Base-by-base conservation (phyloP, 2,329 filamentous ascomycete species). In the Apiospora arundinis region DNA sequence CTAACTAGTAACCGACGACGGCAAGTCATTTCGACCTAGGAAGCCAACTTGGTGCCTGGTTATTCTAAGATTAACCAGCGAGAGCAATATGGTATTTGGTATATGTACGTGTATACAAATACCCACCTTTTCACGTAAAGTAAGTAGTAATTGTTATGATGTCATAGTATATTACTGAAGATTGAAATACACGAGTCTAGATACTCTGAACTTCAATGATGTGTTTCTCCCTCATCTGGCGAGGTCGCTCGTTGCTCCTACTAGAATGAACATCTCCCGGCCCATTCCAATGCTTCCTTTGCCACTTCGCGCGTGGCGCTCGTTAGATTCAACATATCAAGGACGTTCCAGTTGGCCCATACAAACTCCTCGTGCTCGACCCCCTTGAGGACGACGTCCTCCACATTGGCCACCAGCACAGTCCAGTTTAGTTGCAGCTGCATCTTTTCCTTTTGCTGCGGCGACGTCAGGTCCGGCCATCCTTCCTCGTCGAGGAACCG, bases 341-440 rank as follows among this genome's bases (percentile, higher is more conserved):
- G 71, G n/a, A 72, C 60, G 11, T 73, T 72, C 60, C 74, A 75
- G 60, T 70, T 75, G 6, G 75, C 75, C 77, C 77, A 78, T 12
- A 75, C 72, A 75, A 81, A 67, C 77, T 77, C 73, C 74, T 78
- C 75, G 75, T 82, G 70, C 72, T 81, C 72, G 63, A 76, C 49
- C 42, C 80, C 69, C 74, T 78, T 44, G 48, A 79, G 44, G 73
- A 78, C 44, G 73, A 77, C 70, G 72, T 78, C 70, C 72, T 81
- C 68, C 73, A 77, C 69, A 67, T 74, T 76, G 49, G 77, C 74
- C 3, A 80, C 77, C 28, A 77, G 70, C 21, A 79, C 78, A 16
- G 76, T 72, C 69, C 76, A 78, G 60, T 79, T 78, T 1, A 80
- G 72, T 75, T 79, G 78, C 56, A 76, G 37, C 56, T 40, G 56